These are phyloP conservation scores for Fusarium acutatum DNA, from an alignment of 2,329 filamentous ascomycete species.

Conservation along the genomic window DNA sequence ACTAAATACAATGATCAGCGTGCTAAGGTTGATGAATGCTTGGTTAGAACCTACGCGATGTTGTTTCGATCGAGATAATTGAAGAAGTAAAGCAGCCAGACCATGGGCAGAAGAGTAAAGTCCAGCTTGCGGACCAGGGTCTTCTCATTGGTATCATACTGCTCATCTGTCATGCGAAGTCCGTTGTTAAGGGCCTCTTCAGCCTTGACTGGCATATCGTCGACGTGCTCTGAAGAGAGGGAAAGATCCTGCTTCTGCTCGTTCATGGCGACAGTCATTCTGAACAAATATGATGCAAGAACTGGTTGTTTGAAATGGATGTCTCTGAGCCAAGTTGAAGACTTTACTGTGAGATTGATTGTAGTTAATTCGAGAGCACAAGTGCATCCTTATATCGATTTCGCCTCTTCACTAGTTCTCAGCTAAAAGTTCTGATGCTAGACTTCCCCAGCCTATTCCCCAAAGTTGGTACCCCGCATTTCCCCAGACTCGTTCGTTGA, in stretches of 20 bases:
- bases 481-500: not conserved
- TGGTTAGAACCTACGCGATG: conserved; percentile 26
- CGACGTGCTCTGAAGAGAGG: not conserved
- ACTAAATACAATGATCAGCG: not conserved
- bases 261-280: not conserved
- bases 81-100: conserved; percentile 38
- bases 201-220: not conserved
- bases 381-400: not conserved
- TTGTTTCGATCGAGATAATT: conserved; percentile 38
- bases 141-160: conserved; percentile 10
- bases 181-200: not conserved
- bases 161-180: not conserved
- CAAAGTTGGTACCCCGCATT: not conserved
- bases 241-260: not conserved
- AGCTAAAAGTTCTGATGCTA: not conserved
- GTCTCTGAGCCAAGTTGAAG: not conserved
- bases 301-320: not conserved
- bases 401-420: not conserved
- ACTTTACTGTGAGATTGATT: not conserved
- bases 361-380: not conserved
- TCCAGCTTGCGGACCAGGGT: conserved; percentile 38
- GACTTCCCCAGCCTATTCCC: not conserved
- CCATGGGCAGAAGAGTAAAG: conserved; percentile 36
- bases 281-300: not conserved
- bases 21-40: not conserved